phyloP scores from a whole-genome alignment of 345 rosid species.

The Erysimum cheiranthoides region DNA sequence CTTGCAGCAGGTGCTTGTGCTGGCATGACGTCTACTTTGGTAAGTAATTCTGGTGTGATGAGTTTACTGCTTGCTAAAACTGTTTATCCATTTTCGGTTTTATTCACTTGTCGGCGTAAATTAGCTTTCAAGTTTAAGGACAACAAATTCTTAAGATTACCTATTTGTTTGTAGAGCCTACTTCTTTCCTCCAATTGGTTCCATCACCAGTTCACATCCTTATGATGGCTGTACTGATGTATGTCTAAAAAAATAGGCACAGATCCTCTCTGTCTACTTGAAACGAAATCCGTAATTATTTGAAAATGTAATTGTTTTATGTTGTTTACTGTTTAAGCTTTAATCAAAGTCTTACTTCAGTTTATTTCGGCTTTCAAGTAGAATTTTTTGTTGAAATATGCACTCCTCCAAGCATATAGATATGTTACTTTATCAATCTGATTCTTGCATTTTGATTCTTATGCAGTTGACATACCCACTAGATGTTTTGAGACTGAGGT shows the following conservation, averaged over 20 bases:
- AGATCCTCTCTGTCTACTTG: background rate
- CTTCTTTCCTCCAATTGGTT: background rate
- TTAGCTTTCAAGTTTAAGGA: background rate
- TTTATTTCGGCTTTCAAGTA: background rate
- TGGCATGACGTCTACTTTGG: conserved; percentile 99
- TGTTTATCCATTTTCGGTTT: conserved; percentile 3
- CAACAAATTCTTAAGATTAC: background rate
- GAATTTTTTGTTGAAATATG: conserved; percentile 4
- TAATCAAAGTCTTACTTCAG: background rate
- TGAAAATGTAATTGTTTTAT: background rate
- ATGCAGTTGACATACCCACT: conserved; percentile 88
- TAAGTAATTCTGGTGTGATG: conserved; percentile 47
- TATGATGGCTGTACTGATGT: conserved; percentile 1
- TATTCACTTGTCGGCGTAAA: background rate
- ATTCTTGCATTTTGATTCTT: conserved; percentile 11
- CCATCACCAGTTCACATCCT: background rate
- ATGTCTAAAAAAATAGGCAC: background rate
- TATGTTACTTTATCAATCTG: conserved; percentile 4
- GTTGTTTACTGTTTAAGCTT: background rate
- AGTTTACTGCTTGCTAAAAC: background rate
- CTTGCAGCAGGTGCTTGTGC: conserved; percentile 99
- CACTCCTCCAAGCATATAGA: conserved; percentile 3
- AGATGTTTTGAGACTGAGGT: conserved; percentile 89
- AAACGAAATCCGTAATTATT: background rate
- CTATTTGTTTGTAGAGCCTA: conserved; percentile 9